A percentile compares a stretch with the other conserved stretches of the same genome.
Conservation (phyloP, 164 flowering plant species). For the Vitis rotundifolia region DNA sequence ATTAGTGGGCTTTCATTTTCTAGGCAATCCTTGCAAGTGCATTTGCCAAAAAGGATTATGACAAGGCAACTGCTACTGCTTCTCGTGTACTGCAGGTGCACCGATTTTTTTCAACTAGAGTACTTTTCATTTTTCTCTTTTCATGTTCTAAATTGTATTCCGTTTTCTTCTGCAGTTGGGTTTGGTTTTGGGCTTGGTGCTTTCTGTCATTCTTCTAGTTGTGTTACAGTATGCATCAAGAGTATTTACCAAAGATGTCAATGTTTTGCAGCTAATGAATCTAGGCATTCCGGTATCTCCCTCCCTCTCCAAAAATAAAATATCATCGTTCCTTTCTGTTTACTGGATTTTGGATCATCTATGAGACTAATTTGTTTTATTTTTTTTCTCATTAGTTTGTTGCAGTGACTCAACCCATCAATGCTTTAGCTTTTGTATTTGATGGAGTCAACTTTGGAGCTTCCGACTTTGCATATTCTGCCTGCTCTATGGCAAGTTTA, state of each 20-base stretch:
- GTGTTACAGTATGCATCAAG: conserved; percentile 51
- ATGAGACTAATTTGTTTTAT: neutral
- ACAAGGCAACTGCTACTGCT: conserved; percentile 54
- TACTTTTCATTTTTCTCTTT: neutral
- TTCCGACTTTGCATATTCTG: conserved; percentile 82
- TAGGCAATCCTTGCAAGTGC: conserved; percentile 86
- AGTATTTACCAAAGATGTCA: conserved; percentile 57
- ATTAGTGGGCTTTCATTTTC: neutral
- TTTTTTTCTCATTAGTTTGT: conserved; percentile 54
- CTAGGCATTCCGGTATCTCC: conserved; percentile 64
- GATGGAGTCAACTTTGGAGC: conserved; percentile 93
- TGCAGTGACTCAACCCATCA: conserved; percentile 81
- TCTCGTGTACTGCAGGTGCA: conserved; percentile 75
- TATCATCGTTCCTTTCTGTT: neutral
- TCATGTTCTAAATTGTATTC: neutral
- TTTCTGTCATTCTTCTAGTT: conserved; percentile 46
- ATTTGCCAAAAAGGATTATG: conserved; percentile 64
- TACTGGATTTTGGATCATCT: neutral
- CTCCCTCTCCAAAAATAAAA: neutral
- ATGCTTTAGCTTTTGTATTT: conserved; percentile 82
- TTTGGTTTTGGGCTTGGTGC: conserved; percentile 55
- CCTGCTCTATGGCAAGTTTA: conserved; percentile 68
- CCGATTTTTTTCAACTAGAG: neutral
- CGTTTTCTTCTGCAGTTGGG: conserved; percentile 48
- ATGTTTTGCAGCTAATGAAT: conserved; percentile 53